phyloP scores from a whole-genome alignment of 2,329 filamentous ascomycete species.

The Colletotrichum chlorophyti region DNA sequence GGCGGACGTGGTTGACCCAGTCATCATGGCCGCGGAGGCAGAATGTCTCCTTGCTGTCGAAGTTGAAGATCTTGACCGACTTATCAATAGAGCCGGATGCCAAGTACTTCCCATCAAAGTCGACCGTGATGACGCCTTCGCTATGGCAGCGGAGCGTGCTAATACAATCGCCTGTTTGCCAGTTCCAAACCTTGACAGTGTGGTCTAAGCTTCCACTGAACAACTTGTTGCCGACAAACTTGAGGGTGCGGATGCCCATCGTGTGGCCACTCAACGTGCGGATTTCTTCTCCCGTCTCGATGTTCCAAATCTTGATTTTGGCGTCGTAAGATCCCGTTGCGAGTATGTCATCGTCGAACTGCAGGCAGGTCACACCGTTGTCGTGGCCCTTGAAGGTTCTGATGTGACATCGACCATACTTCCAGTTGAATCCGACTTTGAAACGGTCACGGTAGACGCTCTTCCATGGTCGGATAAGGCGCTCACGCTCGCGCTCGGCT shows the following conservation, averaged over 20 bases:
- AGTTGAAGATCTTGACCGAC: constrained; percentile 92
- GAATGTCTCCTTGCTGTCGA: constrained; percentile 81
- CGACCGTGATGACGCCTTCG: constrained; percentile 83
- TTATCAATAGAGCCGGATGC: constrained; percentile 90
- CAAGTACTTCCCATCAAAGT: constrained; percentile 84
- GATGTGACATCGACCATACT: constrained; percentile 86
- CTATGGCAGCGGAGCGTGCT: constrained; percentile 81
- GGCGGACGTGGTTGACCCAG: constrained; percentile 95
- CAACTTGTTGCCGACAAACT: constrained; percentile 91
- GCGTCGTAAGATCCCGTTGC: constrained; percentile 95
- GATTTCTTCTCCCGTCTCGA: constrained; percentile 84
- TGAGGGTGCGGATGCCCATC: constrained; percentile 83
- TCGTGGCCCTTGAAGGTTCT: constrained; percentile 84
- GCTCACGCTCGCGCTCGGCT: constrained; percentile 46
- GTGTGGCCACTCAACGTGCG: constrained; percentile 86
- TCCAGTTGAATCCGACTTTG: constrained; percentile 97
- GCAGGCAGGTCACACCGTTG: constrained; percentile 69
- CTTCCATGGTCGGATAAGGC: constrained; percentile 82
- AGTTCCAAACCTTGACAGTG: constrained; percentile 95
- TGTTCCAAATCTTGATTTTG: constrained; percentile 96
- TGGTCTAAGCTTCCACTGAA: constrained; percentile 90
- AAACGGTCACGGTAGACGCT: constrained; percentile 95
- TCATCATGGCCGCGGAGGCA: constrained; percentile 84
- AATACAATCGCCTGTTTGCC: constrained; percentile 87
- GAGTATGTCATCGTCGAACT: constrained; percentile 85